Evolutionary conservation across 179 eudicot species (phyloP).

Genomic region (Heliamphora pulchella): DNA sequence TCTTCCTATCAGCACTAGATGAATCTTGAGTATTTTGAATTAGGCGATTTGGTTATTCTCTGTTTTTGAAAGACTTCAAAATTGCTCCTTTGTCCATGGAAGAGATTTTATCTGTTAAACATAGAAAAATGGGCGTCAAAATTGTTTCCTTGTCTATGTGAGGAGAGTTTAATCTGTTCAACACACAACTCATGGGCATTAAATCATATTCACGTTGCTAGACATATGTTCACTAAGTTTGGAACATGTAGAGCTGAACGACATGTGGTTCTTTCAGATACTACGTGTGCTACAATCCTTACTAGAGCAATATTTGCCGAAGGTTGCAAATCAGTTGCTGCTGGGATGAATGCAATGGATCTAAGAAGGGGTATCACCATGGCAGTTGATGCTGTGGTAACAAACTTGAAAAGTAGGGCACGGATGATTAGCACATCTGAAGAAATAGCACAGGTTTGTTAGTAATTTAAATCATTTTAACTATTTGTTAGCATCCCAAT

Average conservation of each 20-base stretch:
- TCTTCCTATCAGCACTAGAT: neutral
- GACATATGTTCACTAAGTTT: neutral
- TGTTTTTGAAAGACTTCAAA: neutral
- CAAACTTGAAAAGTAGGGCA: conserved; percentile 80
- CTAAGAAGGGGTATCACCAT: conserved; percentile 76
- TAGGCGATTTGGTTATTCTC: neutral
- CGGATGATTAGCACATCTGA: conserved; percentile 96
- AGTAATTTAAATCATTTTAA: neutral
- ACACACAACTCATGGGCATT: neutral
- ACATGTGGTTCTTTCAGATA: conserved; percentile 14
- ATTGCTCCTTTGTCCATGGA: neutral
- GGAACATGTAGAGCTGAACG: neutral
- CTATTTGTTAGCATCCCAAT: neutral
- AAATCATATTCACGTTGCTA: neutral
- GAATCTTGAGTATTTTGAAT: neutral
- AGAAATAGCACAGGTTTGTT: conserved; percentile 88
- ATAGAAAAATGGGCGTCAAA: neutral
- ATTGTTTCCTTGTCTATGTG: neutral
- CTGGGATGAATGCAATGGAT: conserved; percentile 98
- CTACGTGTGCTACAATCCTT: conserved; percentile 77
- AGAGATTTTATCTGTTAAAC: neutral
- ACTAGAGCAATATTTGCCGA: conserved; percentile 78
- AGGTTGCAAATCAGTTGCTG: conserved; percentile 93
- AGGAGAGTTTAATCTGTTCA: neutral
- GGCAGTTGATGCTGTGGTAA: conserved; percentile 89